A percentile compares a stretch with the other conserved stretches of the same genome.
Conservation (phyloP, 2,329 filamentous ascomycete genomes). For the Dactylonectria macrodidyma region DNA sequence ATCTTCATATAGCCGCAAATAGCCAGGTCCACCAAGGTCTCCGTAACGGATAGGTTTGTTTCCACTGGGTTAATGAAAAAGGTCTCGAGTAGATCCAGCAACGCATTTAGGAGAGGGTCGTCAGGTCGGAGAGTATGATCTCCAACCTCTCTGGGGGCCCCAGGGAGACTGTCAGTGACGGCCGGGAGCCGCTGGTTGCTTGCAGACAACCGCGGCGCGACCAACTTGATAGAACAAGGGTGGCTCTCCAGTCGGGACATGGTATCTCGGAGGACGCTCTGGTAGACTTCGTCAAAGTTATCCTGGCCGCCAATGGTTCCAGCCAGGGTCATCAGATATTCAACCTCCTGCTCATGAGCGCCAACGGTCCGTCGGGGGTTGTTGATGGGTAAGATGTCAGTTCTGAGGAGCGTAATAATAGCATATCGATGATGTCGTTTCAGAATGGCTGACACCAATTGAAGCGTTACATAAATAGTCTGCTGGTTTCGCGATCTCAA, state of each 20-base stretch:
- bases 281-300: slow-evolving; percentile 81
- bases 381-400: slow-evolving; percentile 69
- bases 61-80: slow-evolving; percentile 95
- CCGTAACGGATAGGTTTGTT: slow-evolving; percentile 90
- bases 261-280: slow-evolving; percentile 79
- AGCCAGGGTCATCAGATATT: slow-evolving; percentile 79
- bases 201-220: slow-evolving; percentile 72
- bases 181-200: slow-evolving; percentile 71
- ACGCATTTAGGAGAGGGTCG: slow-evolving; percentile 75
- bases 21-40: slow-evolving; percentile 85
- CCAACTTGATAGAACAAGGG: slow-evolving; percentile 78
- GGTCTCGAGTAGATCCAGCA: slow-evolving; percentile 79
- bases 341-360: slow-evolving; percentile 81
- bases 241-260: slow-evolving; percentile 79
- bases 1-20: slow-evolving; percentile 88
- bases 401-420: slow-evolving; percentile 81
- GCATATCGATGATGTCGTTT: slow-evolving; percentile 92
- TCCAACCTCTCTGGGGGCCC: slow-evolving; percentile 72
- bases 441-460: slow-evolving; percentile 88
- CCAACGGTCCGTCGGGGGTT: slow-evolving; percentile 77
- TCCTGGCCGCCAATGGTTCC: slow-evolving; percentile 77
- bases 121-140: slow-evolving; percentile 74
- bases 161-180: slow-evolving; percentile 69
- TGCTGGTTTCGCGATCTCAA: slow-evolving; percentile 88
- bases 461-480: slow-evolving; percentile 90